Percentiles rank a stretch among this genome's conserved stretches.
phyloP scores from a whole-genome alignment of 1,139 yeast species.

The Geotrichum histeridarum region DNA sequence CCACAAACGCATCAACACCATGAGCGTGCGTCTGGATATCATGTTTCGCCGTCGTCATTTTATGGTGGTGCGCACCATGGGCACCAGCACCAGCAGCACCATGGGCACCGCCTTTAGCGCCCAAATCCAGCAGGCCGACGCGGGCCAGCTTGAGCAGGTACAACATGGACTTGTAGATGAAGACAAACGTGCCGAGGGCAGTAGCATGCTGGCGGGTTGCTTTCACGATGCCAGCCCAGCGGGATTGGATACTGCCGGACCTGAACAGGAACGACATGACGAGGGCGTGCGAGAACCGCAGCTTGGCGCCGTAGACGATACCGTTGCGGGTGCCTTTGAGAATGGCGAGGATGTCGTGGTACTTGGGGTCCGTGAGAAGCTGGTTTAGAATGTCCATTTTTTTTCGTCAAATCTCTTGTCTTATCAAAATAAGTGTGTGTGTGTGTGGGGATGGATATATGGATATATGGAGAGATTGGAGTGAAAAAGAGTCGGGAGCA shows the following conservation, averaged over 20 bases:
- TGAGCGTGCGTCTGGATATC: conserved; percentile 26
- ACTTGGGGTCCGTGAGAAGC: conserved; percentile 32
- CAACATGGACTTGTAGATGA: conserved; percentile 49
- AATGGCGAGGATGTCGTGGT: conserved; percentile 36
- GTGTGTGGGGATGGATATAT: no score
- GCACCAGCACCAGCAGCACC: background rate
- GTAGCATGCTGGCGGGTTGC: conserved; percentile 65
- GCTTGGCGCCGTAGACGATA: conserved; percentile 65
- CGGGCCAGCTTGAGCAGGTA: conserved; percentile 27
- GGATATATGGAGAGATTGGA: no score
- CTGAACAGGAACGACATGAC: conserved; percentile 58
- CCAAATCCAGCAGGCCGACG: background rate
- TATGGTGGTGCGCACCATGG: conserved; percentile 8
- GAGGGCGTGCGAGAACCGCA: conserved; percentile 68
- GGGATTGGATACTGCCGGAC: conserved; percentile 40
- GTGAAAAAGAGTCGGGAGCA: no score
- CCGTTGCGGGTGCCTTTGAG: conserved; percentile 40
- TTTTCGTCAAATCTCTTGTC: no score
- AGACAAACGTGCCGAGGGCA: conserved; percentile 62
- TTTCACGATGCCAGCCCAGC: conserved; percentile 47
- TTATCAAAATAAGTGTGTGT: no score
- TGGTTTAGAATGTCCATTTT: conserved; percentile 18
- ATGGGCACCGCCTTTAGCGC: background rate
- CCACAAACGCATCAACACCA: conserved; percentile 47
- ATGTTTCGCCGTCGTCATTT: conserved; percentile 23